Evolutionary conservation across 192 early-diverging fungal species (phyloP), one percentile per base, ranked within the genome.

Genomic region (Coemansia sp.): DNA sequence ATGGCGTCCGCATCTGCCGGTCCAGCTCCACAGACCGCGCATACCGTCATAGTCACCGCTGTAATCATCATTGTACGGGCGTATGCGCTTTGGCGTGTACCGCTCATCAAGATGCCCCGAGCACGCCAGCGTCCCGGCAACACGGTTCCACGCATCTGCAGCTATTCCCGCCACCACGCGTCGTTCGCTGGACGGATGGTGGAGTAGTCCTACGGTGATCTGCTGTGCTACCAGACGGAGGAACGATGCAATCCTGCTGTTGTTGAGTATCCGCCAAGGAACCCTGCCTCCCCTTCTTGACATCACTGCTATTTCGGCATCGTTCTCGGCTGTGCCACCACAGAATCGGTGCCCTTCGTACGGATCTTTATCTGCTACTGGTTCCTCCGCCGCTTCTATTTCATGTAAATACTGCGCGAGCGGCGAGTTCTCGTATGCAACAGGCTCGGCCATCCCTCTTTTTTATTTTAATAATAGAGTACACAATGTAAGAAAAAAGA

Each of bases 401-500:
- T 82, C 80, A 16, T 58, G 63, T 19, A 82, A 58, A 59, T 82
- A 82, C 54, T 82, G 61, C 7, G 57, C 80, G 1, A 82, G 62
- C 0, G 80, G 80, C 41, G 80, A 82, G 71, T 82, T 74, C 42
- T 82, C 74, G 51, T 66, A 82, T 8, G 66, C 61, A 11, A 82
- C 71, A 6, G 77, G 16, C 42, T 82, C 80, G 4, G 74, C 58
- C 80, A 82, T 82, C 26, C 8, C 39, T n/a, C 37, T 2, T 59
- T 15, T 13, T 16, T 15, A 0, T 41, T 15, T 6, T n/a, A 59
- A 39, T 26, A 32, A 56, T 36, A 56, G 5, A 10, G 54, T 56
- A 26, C 26, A 10, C 54, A 47, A 47, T 15, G 16, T 11, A 26
- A 26, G 26, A 26, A 26, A 26, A 26, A 26, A 26, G 3, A 26